These are phyloP conservation scores for Deinandra increscens DNA, from an alignment of 129 eudicot species.

Conservation along the genomic window DNA sequence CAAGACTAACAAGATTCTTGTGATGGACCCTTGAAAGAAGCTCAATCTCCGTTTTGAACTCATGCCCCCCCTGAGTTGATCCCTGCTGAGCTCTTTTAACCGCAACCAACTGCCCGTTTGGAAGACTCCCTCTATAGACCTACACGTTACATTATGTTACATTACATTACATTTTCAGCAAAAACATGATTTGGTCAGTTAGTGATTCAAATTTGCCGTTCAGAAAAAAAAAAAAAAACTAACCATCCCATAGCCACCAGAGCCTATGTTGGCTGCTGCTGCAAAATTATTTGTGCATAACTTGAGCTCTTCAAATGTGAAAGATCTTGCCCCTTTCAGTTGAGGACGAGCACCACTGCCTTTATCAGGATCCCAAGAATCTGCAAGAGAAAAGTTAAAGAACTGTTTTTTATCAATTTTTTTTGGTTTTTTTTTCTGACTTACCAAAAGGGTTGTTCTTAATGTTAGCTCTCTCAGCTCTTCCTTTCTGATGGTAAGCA, in stretches of 20 bases:
- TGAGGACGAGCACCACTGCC: slow-evolving; percentile 62
- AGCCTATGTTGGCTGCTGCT: slow-evolving; percentile 59
- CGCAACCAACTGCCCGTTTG: slow-evolving; percentile 70
- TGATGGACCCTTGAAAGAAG: slow-evolving; percentile 98
- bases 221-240: slow-evolving; percentile 17
- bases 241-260: slow-evolving; percentile 94
- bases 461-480: slow-evolving; percentile 58
- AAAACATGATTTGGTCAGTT: too few species aligned
- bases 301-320: slow-evolving; percentile 73
- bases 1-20: slow-evolving; percentile 80
- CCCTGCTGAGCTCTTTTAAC: slow-evolving; percentile 81
- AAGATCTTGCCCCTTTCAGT: slow-evolving; percentile 68
- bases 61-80: slow-evolving; percentile 78
- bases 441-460: slow-evolving; percentile 70
- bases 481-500: slow-evolving; percentile 68
- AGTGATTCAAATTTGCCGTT: too few species aligned
- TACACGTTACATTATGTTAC: slow-evolving; percentile 6
- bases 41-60: slow-evolving; percentile 98
- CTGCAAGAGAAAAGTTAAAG: slow-evolving; percentile 34
- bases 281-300: slow-evolving; percentile 69
- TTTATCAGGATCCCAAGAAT: slow-evolving; percentile 65
- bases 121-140: slow-evolving; percentile 89
- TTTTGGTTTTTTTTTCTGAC: background rate
- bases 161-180: too few species aligned
- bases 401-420: background rate